Evolutionary conservation across 1,284 basidiomycete species (phyloP).

Genomic region (Fomitopsis palustris): DNA sequence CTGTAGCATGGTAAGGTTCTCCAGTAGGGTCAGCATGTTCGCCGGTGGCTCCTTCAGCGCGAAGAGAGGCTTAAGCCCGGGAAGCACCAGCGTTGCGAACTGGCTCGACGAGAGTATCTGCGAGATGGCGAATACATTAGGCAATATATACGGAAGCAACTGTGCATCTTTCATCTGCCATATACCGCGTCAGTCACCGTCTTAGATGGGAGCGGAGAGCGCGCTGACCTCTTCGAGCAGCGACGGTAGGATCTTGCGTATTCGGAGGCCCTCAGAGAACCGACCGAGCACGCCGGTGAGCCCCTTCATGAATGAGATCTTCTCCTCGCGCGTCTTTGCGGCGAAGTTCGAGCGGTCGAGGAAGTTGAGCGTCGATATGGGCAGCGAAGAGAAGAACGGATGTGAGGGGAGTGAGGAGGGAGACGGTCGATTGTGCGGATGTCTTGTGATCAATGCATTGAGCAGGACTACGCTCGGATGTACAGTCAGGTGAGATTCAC

Average conservation of each 20-base stretch:
- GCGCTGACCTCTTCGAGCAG: conserved; percentile 83
- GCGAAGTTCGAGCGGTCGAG: conserved; percentile 95
- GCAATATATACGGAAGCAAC: conserved; percentile 93
- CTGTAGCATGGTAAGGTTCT: conserved; percentile 86
- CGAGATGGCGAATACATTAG: conserved; percentile 94
- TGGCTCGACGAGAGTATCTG: conserved; percentile 75
- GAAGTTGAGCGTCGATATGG: conserved; percentile 96
- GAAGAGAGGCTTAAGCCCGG: conserved; percentile 90
- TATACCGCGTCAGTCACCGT: background rate
- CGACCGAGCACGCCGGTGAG: conserved; percentile 77
- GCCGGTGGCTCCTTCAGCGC: conserved; percentile 93
- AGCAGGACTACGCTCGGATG: conserved; percentile 57
- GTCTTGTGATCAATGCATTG: conserved; percentile 75
- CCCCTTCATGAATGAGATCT: conserved; percentile 95
- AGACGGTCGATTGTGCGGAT: conserved; percentile 68
- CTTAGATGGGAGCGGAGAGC: background rate
- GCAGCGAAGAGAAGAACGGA: conserved; percentile 93
- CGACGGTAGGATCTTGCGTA: conserved; percentile 90
- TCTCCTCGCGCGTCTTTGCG: conserved; percentile 91
- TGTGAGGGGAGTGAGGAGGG: conserved; percentile 79
- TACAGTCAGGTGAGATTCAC: background rate
- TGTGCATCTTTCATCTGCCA: conserved; percentile 88
- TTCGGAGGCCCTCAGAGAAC: conserved; percentile 86
- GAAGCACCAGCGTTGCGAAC: conserved; percentile 81
- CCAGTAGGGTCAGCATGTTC: conserved; percentile 90